These are phyloP conservation scores for Fraxinus latifolia DNA, from an alignment of 305 asterid genomes.

Conservation along the genomic window DNA sequence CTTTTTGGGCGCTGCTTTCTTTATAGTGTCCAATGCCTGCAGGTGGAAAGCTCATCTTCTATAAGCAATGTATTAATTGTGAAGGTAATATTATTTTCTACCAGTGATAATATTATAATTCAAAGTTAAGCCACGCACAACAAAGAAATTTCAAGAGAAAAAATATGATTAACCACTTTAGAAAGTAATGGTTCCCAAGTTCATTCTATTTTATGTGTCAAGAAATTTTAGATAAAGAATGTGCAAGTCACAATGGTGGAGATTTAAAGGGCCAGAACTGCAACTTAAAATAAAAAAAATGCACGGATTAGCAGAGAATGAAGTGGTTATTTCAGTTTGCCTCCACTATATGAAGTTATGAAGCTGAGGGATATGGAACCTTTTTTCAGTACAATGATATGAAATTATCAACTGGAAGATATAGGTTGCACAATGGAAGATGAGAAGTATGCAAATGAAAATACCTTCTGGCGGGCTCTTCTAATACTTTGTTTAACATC, in stretches of 20 bases:
- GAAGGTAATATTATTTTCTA: background rate
- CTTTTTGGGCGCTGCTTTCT: slow-evolving; percentile 67
- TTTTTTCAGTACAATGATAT: background rate
- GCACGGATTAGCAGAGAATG: background rate
- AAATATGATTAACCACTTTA: background rate
- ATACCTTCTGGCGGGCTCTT: slow-evolving; percentile 92
- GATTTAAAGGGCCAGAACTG: background rate
- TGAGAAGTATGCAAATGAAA: background rate
- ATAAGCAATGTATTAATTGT: slow-evolving; percentile 6
- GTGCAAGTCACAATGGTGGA: background rate
- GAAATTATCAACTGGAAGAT: background rate
- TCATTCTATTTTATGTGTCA: background rate
- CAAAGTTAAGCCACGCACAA: background rate
- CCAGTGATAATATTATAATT: background rate
- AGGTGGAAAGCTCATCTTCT: slow-evolving; percentile 5
- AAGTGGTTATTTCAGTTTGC: background rate
- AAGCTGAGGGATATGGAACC: background rate
- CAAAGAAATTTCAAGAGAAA: background rate
- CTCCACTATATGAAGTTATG: background rate
- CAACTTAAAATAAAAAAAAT: background rate
- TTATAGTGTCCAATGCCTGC: slow-evolving; percentile 75
- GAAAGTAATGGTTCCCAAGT: background rate
- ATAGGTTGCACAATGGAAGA: background rate
- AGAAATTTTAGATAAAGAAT: background rate
- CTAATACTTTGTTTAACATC: slow-evolving; percentile 87